Base-by-base conservation (phyloP, 1,139 yeast species). In the Hyphopichia khmerensis region DNA sequence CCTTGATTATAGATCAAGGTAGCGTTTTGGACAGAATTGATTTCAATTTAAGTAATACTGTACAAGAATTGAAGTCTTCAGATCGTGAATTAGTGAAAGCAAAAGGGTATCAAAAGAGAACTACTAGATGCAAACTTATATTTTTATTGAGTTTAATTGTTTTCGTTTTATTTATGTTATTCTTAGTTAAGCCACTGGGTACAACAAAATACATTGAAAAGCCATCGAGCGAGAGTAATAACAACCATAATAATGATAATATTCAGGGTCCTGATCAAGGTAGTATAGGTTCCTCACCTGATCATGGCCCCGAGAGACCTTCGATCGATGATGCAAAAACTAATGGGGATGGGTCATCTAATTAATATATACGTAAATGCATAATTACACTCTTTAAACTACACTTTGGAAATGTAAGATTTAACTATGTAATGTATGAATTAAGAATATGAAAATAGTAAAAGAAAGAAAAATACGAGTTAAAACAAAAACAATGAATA, bases 1-100 rank as follows among this genome's bases (percentile, higher is more conserved):
- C 82, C 27, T 75, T 95, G 75, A 90, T 93, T 39, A 87, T 93
- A 45, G 98, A 95, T 57, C 99, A 93, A 64, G 99, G 99, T 2
- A 89, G 97, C 0, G 75, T 93, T 37, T 73, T 93, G 45, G 99
- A 93, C 62, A 71, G 98, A 50, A 91, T 93, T 43, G 99, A 90
- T 64, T 91, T 91, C 63, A 93, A 95, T 59, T 69, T 95, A 46
- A 87, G 86, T 47, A 83, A 81, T 48, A 86, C 96, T 29, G 86
- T 80, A 4, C 80, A 80, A 37, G 87, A 89, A 51, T 78, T 93
- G 46, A 80, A 84, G 53, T 77, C 74, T 32, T 95, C 97, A 0
- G 88, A 87, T 48, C 79, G 81, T 50, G 95, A 93, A 63, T 70
- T 93, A 45, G 69, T 79, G 18, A 75, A 80, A 51, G 98, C 98